Conservation (phyloP, 2,329 filamentous ascomycete genomes). For the Coniochaeta sp. region DNA sequence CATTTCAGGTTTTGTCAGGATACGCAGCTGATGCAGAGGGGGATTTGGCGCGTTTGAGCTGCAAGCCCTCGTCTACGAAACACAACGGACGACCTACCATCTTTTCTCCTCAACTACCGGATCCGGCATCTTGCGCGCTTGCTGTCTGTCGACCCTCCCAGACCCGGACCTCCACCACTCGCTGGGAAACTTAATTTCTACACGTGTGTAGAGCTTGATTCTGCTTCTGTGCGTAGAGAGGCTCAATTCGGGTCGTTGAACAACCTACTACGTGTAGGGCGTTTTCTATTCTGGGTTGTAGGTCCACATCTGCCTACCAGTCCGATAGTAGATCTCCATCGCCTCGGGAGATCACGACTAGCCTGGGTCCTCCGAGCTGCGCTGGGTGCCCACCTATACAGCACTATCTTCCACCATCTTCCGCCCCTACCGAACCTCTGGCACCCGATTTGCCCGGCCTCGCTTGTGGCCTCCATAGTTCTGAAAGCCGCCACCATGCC, state of each 20-base stretch:
- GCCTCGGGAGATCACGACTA: not conserved
- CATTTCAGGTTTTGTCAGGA: not conserved
- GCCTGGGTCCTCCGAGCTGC: not conserved
- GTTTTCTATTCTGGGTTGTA: not conserved
- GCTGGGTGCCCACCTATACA: not conserved
- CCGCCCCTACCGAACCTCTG: not conserved
- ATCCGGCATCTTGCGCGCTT: not conserved
- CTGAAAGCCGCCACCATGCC: not conserved
- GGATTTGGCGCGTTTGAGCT: not conserved
- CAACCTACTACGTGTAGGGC: not conserved
- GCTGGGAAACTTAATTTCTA: not conserved
- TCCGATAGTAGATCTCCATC: not conserved
- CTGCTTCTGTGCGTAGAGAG: not conserved
- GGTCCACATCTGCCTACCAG: not conserved
- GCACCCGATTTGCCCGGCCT: constrained; percentile 1
- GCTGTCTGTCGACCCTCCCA: not conserved
- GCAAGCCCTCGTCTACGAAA: not conserved
- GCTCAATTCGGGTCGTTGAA: not conserved
- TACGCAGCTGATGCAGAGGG: not conserved
- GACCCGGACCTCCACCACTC: not conserved
- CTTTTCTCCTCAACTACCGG: not conserved
- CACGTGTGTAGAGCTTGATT: not conserved
- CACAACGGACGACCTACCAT: not conserved
- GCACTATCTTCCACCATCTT: not conserved
- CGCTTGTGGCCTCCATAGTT: not conserved